A percentile compares a stretch with the other conserved stretches of the same genome.
Evolutionary conservation across 1,284 basidiomycete species (phyloP).

Genomic region (Malassezia furfur): DNA sequence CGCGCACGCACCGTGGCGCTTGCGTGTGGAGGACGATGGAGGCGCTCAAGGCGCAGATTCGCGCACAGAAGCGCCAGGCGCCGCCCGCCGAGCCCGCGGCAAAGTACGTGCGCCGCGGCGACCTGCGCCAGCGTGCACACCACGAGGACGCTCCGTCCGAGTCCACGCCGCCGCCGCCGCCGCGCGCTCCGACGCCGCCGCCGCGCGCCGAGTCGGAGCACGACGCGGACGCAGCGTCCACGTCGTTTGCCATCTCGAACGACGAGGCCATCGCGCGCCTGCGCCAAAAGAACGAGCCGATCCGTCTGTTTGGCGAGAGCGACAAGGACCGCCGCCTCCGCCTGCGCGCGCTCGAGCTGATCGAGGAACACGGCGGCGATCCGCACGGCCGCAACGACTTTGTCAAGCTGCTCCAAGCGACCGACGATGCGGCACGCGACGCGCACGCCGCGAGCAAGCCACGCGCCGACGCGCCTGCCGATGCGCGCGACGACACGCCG

Average conservation of each 20-base stretch:
- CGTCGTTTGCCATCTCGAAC: slow-evolving; percentile 76
- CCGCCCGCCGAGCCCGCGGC: slow-evolving; percentile 43
- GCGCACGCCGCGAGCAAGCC: slow-evolving; percentile 27
- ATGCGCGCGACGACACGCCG: slow-evolving; percentile 15
- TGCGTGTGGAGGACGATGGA: slow-evolving; percentile 56
- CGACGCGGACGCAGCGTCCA: slow-evolving; percentile 1
- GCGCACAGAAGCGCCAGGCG: slow-evolving; percentile 64
- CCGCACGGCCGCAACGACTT: slow-evolving; percentile 61
- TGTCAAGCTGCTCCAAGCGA: slow-evolving; percentile 71
- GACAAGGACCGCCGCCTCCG: slow-evolving; percentile 85
- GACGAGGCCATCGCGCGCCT: slow-evolving; percentile 82
- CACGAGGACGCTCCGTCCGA: no score
- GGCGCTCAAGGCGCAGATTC: slow-evolving; percentile 76
- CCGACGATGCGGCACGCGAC: slow-evolving; percentile 54
- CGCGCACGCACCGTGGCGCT: neutral
- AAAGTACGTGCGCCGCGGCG: slow-evolving; percentile 38
- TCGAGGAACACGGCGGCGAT: slow-evolving; percentile 52
- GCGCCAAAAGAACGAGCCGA: slow-evolving; percentile 81
- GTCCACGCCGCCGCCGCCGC: neutral
- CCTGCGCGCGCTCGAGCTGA: slow-evolving; percentile 80
- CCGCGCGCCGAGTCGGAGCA: slow-evolving; percentile 8
- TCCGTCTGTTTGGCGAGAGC: slow-evolving; percentile 85
- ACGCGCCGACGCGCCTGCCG: neutral
- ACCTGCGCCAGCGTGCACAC: slow-evolving; percentile 15
- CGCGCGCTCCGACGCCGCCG: slow-evolving; percentile 8